Evolutionary conservation across 1,139 yeast genomes (phyloP).

Genomic region (Geotrichum carabidarum): DNA sequence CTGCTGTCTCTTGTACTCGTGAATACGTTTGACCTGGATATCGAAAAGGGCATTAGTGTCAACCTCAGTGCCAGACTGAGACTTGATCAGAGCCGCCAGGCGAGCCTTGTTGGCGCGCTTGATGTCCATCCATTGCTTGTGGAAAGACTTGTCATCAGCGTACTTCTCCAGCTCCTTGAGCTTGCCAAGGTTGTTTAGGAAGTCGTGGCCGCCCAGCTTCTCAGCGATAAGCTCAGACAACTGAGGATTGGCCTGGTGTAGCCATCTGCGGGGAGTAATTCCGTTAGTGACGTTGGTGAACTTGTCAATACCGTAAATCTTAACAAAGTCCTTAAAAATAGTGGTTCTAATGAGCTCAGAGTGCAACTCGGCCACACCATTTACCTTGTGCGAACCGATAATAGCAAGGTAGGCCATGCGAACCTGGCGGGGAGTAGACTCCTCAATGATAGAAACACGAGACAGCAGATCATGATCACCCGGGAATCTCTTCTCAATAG

Average conservation of each 20-base stretch:
- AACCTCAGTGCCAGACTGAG: constrained; percentile 62
- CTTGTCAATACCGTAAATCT: constrained; percentile 71
- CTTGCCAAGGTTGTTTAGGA: constrained; percentile 60
- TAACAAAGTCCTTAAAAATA: constrained; percentile 84
- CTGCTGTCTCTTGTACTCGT: constrained; percentile 94
- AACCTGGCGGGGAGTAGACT: constrained; percentile 69
- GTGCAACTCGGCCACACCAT: constrained; percentile 94
- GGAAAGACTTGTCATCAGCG: constrained; percentile 65
- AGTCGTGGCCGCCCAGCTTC: constrained; percentile 65
- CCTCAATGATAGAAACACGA: constrained; percentile 81
- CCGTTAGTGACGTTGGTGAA: constrained; percentile 93
- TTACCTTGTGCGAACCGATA: constrained; percentile 87
- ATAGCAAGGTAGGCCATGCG: constrained; percentile 92
- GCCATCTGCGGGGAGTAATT: constrained; percentile 95
- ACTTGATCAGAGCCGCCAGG: constrained; percentile 65
- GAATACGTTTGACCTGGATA: constrained; percentile 90
- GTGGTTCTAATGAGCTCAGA: constrained; percentile 86
- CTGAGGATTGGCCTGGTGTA: constrained; percentile 85
- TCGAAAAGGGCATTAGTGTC: constrained; percentile 72
- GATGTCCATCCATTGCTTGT: constrained; percentile 63
- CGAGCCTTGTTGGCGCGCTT: constrained; percentile 65
- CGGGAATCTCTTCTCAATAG: constrained; percentile 73
- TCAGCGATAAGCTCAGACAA: constrained; percentile 67
- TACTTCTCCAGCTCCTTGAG: constrained; percentile 64
- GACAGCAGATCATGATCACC: constrained; percentile 54